Percentiles rank a stretch among this genome's conserved stretches.
Conservation (phyloP, 202 grass and related monocot genomes). For the Brachypodium distachyon region DNA sequence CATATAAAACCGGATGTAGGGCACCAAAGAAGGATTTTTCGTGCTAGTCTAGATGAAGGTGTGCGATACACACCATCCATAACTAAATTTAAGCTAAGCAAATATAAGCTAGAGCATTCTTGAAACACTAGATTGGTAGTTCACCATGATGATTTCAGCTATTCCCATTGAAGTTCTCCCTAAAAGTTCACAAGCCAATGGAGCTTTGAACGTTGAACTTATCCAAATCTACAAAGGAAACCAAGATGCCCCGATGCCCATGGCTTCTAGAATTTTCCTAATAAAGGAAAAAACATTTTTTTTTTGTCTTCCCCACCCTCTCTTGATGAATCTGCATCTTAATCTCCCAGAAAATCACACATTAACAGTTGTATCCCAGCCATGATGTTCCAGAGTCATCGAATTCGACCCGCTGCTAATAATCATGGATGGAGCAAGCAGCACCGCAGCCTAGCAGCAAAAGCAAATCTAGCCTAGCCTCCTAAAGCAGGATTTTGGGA, state of each 20-base stretch:
- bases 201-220: not conserved
- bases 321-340: not conserved
- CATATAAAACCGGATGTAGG: not conserved
- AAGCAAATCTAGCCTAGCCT: not conserved
- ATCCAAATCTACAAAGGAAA: not conserved
- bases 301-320: not conserved
- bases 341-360: not conserved
- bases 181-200: not conserved
- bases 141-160: too few relatives aligned
- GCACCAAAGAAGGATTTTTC: not conserved
- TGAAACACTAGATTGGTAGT: too few relatives aligned
- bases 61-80: not conserved
- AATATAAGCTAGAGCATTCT: not conserved
- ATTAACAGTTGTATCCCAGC: not conserved
- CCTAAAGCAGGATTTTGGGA: not conserved
- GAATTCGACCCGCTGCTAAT: too few relatives aligned
- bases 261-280: not conserved
- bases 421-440: not conserved
- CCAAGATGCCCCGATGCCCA: not conserved
- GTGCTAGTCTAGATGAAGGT: not conserved
- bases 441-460: not conserved
- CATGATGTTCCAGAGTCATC: too few relatives aligned
- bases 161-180: too few relatives aligned
- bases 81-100: not conserved
- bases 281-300: not conserved